Evolutionary conservation across 805 yeast genomes (phyloP).

Genomic region (Brettanomyces sp.): DNA sequence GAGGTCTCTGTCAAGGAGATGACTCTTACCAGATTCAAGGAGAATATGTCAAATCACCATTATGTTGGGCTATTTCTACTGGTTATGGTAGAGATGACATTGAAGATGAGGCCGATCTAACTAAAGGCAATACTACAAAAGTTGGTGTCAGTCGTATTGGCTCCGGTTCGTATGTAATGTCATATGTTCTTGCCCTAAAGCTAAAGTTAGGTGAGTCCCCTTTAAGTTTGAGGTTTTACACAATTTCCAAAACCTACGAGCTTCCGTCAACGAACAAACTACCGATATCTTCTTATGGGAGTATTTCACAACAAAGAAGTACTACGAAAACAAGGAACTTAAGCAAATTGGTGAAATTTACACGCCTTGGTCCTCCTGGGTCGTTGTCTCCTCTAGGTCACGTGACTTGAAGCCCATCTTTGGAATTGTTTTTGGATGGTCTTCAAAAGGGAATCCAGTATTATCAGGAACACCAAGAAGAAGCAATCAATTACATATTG

Average conservation of each 20-base stretch:
- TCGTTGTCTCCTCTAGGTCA: slow-evolving; percentile 42
- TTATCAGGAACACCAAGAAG: slow-evolving; percentile 51
- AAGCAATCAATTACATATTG: slow-evolving; percentile 57
- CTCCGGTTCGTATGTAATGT: slow-evolving; percentile 86
- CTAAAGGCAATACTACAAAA: slow-evolving; percentile 19
- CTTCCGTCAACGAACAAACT: slow-evolving; percentile 55
- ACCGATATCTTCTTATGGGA: slow-evolving; percentile 96
- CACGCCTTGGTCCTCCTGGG: slow-evolving; percentile 98
- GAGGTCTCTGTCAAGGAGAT: slow-evolving; percentile 70
- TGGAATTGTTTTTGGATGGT: slow-evolving; percentile 37
- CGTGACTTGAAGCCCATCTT: slow-evolving; percentile 20
- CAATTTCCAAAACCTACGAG: slow-evolving; percentile 69
- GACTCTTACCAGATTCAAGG: slow-evolving; percentile 56
- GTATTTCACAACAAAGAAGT: slow-evolving; percentile 77
- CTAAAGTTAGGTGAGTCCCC: slow-evolving; percentile 34
- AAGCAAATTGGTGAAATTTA: slow-evolving; percentile 78
- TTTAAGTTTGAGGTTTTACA: slow-evolving; percentile 45
- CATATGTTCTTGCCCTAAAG: slow-evolving; percentile 68
- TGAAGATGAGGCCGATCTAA: slow-evolving; percentile 39
- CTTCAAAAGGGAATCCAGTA: slow-evolving; percentile 61
- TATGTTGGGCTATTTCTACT: slow-evolving; percentile 85
- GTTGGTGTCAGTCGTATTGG: slow-evolving; percentile 86
- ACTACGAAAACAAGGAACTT: slow-evolving; percentile 72
- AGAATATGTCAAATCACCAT: slow-evolving; percentile 77
- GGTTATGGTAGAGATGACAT: slow-evolving; percentile 54